Conservation (phyloP, 2,329 filamentous ascomycete genomes). For the Corinectria fuckeliana region DNA sequence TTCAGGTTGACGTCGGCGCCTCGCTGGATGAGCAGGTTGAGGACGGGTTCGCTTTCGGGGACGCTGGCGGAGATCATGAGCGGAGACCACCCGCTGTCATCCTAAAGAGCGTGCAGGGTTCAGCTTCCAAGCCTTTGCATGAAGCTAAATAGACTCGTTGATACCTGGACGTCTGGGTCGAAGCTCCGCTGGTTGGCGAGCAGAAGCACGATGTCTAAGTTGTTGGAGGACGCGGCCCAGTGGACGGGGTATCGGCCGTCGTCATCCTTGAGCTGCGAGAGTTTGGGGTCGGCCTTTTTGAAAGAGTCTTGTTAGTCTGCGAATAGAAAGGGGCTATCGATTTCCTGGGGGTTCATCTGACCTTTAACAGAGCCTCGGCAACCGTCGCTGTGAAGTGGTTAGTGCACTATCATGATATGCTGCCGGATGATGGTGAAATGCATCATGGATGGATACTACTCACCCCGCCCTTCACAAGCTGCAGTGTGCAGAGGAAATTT, state of each 20-base stretch:
- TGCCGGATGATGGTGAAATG: background rate
- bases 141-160: background rate
- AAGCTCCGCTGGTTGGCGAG: slow-evolving; percentile 76
- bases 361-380: slow-evolving; percentile 67
- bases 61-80: slow-evolving; percentile 83
- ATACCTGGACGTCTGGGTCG: slow-evolving; percentile 81
- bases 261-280: slow-evolving; percentile 75
- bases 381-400: slow-evolving; percentile 59
- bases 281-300: slow-evolving; percentile 75
- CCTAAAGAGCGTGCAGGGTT: slow-evolving; percentile 50
- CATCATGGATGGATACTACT: slow-evolving; percentile 34
- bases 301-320: background rate
- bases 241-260: slow-evolving; percentile 92
- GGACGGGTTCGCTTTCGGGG: slow-evolving; percentile 72
- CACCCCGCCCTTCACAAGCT: slow-evolving; percentile 83
- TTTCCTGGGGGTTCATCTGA: background rate
- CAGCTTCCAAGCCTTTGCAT: background rate
- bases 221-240: slow-evolving; percentile 90
- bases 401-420: slow-evolving; percentile 7
- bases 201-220: slow-evolving; percentile 74
- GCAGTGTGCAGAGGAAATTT: slow-evolving; percentile 89
- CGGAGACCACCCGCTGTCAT: slow-evolving; percentile 81
- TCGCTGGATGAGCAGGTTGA: slow-evolving; percentile 71
- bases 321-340: no score
- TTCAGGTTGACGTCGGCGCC: slow-evolving; percentile 77